Evolutionary conservation across 305 asterid genomes (phyloP), one percentile per base, ranked within the genome.

Genomic region (Fraxinus baroniana): DNA sequence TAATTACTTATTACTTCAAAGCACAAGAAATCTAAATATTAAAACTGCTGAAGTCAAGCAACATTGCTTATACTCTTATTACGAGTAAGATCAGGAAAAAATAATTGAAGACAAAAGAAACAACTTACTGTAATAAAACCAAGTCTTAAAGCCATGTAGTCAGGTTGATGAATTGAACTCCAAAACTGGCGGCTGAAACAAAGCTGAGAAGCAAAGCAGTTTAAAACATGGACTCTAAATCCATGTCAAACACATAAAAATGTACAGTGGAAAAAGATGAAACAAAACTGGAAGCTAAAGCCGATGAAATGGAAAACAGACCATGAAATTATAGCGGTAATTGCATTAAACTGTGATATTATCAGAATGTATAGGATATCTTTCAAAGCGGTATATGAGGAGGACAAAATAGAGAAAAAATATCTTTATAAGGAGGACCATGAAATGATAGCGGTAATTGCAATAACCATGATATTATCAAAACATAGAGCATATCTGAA

Each of bases 171-270:
- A 68, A 95, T 94, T 24, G 97, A 95, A 88, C 93, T 93, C 99
- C 98, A 95, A 82, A 95, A 95, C 74, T 92, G 99, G 83, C 97
- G 98, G 87, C 94, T 89, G 93, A 95, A 95, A 90, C 97, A 94
- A 84, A 94, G 96, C 99, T 95, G 94, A 77, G 74, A 76, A 84
- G 32, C 76, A 74, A 84, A 82, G 55, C 8, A 46, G 30, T 36
- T 77, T 71, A 68, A 36, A 75, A 41, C 41, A 41, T 62, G 22
- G 20, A 60, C 5, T 72, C 78, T 20, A 72, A 20, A 26, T 44
- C 35, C 24, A 41, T 7, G 66, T 36, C 60, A 80, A 52, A 7
- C 3, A 52, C 41, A 39, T 4, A 15, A 46, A 4, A 9, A 83
- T 7, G 46, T 35, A 28, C 83, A 24, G 18, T 70, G 77, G 77